Evolutionary conservation across 106 monocot genomes (phyloP), one percentile per base, ranked within the genome.

Genomic region (Dendrobium huoshanense): DNA sequence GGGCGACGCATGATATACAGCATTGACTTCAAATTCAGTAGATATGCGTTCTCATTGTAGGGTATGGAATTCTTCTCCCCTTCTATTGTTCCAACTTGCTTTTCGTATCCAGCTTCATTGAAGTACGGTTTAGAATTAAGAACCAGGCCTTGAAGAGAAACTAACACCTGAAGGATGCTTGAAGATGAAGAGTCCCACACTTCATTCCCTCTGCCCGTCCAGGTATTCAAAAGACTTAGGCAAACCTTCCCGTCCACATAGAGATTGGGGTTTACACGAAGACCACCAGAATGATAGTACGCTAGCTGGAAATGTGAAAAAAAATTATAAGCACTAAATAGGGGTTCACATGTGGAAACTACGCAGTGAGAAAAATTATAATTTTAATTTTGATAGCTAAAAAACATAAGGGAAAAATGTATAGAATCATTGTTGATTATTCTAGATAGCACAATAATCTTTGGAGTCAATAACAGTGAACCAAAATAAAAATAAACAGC

Each of bases 51-150:
- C 87, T 99, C 99, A 81, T 99, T 99, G 84, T 95, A 99, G 0
- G 93, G 91, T 55, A 93, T 61, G 42, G 89, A 85, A 85, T 99
- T 99, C 88, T 99, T 99, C 83, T 95, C 99, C 41, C 99, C 99
- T 84, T 99, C 95, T 49, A 87, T 79, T 22, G 93, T 99, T 24
- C 99, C 99, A 75, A 99, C 90, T 58, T 95, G 95, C 84, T 90
- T 99, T 41, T 99, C 99, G 67, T 99, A 99, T 9, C 95, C 99
- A 75, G 99, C 93, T 87, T 99, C 99, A 85, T 99, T 99, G 87
- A 99, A 99, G 76, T 99, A 99, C 25, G 99, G 99, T 58, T 90
- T 89, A 29, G 92, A 86, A 84, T 99, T 99, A 40, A 99, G 89
- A 64, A 99, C 99, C 80, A 99, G 81, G 16, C 99, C 99, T 81